Evolutionary conservation across 208 protist species (phyloP).

Genomic region (Leishmania aethiopica): DNA sequence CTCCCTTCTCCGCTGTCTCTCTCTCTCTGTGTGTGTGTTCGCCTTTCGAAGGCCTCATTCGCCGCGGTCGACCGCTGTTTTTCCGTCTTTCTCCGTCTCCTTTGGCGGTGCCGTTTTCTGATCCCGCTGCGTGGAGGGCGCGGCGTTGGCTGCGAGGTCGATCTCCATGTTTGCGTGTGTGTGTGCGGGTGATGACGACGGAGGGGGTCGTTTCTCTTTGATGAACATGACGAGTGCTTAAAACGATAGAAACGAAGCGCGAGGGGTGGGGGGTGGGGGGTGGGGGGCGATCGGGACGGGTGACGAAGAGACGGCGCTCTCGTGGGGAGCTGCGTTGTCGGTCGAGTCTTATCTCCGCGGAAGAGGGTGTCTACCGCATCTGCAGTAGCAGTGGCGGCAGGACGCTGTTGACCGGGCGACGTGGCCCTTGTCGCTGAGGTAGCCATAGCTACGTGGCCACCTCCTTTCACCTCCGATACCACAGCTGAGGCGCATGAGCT

Average conservation of each 20-base stretch:
- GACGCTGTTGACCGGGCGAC: neutral
- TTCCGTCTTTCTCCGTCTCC: too few species aligned
- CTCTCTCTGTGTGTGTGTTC: neutral
- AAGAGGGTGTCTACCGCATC: neutral
- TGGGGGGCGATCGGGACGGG: neutral
- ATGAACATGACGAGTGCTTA: neutral
- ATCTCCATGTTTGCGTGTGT: conserved; percentile 1
- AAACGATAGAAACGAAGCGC: neutral
- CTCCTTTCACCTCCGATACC: neutral
- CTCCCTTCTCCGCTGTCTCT: too few species aligned
- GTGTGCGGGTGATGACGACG: neutral
- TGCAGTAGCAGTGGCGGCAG: neutral
- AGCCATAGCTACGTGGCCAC: neutral
- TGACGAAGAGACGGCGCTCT: neutral
- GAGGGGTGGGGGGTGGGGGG: too few species aligned
- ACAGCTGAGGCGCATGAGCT: neutral
- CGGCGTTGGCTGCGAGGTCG: neutral
- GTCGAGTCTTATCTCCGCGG: neutral
- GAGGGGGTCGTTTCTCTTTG: neutral
- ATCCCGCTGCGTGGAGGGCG: neutral
- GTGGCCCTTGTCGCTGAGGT: neutral
- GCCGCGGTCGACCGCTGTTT: too few species aligned
- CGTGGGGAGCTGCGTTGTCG: neutral
- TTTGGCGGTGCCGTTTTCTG: neutral
- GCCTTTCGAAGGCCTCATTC: neutral